Base-by-base conservation (phyloP, 345 rosid species). In the Eucalyptus erythrocorys region DNA sequence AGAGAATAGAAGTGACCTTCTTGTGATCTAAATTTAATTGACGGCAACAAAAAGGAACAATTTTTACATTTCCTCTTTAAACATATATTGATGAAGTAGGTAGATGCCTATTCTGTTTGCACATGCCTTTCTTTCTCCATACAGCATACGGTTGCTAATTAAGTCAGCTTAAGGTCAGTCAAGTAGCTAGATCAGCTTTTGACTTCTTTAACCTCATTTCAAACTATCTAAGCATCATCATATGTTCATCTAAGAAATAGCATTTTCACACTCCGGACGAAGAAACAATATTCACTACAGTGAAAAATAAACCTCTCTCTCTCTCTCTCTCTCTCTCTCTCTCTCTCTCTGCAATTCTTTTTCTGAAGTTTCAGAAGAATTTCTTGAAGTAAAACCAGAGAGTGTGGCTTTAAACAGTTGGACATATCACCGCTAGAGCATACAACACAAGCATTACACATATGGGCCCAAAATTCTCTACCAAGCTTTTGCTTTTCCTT, bases 231-330 rank as follows among this genome's bases (percentile, higher is more conserved):
- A 64, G 76, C 37, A 64, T 64, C 76, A n/a, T 14, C 21, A 64
- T 14, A 64, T 7, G 40, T 64, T 14, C 76, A 64, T 64, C 40
- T 64, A 7, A 14, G 21, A n/a, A n/a, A 64, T 40, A n/a, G 40
- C 40, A 64, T 64, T 64, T 64, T 64, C 16, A 64, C 76, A 15
- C 76, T 15, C 76, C 34, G 34, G 40, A 64, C 21, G 34, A 64
- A 64, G 76, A 64, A 64, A 64, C 76, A 64, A 64, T n/a, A n/a
- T n/a, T 64, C 76, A n/a, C 76, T 64, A 16, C 76, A 61, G 15
- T 55, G 30, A 64, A 64, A 14, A 14, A 17, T 64, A n/a, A 64
- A 30, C 71, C 32, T 8, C 71, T 0, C n/a, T 0, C n/a, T 1
- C n/a, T n/a, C 30, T 0, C 64, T 0, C 34, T 0, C 68, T 6